These are phyloP conservation scores for Diaporthe ilicicola DNA, from an alignment of 2,329 filamentous ascomycete genomes.

Conservation along the genomic window DNA sequence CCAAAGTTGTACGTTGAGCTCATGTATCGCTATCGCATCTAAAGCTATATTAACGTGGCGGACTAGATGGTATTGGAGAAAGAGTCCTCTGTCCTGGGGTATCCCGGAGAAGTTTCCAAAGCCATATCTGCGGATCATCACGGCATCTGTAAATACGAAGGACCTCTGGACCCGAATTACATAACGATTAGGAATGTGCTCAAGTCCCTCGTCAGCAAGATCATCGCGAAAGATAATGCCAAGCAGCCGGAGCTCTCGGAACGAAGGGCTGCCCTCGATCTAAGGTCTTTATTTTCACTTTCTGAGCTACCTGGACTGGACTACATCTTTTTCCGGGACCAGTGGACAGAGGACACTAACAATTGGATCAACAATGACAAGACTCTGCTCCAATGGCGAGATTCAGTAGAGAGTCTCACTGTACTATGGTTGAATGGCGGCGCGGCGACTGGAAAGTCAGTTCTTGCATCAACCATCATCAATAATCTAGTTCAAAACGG, in stretches of 20 bases:
- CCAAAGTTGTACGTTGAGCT: not conserved
- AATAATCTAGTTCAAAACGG: slow-evolving; percentile 9
- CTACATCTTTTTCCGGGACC: not conserved
- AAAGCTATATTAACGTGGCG: too few relatives aligned
- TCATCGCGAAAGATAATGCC: not conserved
- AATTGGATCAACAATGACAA: not conserved
- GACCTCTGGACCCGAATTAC: slow-evolving; percentile 49
- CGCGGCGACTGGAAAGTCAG: not conserved
- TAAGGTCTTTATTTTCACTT: not conserved
- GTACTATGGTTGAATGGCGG: slow-evolving; percentile 8
- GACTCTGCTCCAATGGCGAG: not conserved
- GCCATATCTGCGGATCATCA: slow-evolving; percentile 49
- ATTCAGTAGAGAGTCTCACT: not conserved
- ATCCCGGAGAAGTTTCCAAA: slow-evolving; percentile 10
- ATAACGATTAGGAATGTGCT: slow-evolving; percentile 42
- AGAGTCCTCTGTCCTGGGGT: not conserved
- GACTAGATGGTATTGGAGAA: slow-evolving; percentile 2
- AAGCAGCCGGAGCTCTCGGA: not conserved
- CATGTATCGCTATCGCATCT: not conserved
- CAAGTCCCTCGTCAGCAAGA: slow-evolving; percentile 33
- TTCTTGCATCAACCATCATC: slow-evolving; percentile 10
- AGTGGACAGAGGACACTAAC: not conserved
- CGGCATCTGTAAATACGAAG: slow-evolving; percentile 50
- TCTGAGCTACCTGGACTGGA: slow-evolving; percentile 8
- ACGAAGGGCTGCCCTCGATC: not conserved